Conservation (phyloP, 2,329 filamentous ascomycete genomes). For the Epicoccum nigrum region DNA sequence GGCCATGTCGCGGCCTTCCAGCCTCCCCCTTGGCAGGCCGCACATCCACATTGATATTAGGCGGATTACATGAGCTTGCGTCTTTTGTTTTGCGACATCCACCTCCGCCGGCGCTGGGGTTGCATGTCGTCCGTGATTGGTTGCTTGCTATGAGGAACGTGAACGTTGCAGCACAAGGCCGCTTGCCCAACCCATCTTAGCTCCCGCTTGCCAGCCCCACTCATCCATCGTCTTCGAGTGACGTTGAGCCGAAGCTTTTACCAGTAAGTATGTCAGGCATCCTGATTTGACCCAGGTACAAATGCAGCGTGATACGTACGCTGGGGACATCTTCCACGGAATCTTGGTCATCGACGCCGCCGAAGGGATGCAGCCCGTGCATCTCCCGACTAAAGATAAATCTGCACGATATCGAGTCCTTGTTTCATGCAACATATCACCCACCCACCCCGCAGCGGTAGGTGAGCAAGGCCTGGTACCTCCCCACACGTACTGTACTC, state of each 20-base stretch:
- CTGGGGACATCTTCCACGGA: too few species aligned
- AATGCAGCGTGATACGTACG: too few species aligned
- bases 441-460: too few species aligned
- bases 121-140: constrained; percentile 38
- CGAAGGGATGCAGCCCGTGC: background rate
- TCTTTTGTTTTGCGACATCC: constrained; percentile 26
- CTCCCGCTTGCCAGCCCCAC: constrained; percentile 13
- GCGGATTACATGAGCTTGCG: constrained; percentile 41
- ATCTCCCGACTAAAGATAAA: too few species aligned
- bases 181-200: constrained; percentile 22
- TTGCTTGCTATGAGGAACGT: constrained; percentile 30
- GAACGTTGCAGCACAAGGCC: constrained; percentile 25
- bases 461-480: background rate
- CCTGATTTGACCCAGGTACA: too few species aligned
- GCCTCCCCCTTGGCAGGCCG: constrained; percentile 32
- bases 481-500: background rate
- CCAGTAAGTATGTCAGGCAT: too few species aligned
- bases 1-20: constrained; percentile 19
- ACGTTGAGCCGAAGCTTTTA: too few species aligned
- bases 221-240: background rate
- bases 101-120: constrained; percentile 28
- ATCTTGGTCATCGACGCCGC: background rate
- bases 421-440: too few species aligned
- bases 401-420: too few species aligned
- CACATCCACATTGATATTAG: constrained; percentile 41